Evolutionary conservation across 2,329 filamentous ascomycete genomes (phyloP).

Genomic region (Pseudogymnoascus sp.): DNA sequence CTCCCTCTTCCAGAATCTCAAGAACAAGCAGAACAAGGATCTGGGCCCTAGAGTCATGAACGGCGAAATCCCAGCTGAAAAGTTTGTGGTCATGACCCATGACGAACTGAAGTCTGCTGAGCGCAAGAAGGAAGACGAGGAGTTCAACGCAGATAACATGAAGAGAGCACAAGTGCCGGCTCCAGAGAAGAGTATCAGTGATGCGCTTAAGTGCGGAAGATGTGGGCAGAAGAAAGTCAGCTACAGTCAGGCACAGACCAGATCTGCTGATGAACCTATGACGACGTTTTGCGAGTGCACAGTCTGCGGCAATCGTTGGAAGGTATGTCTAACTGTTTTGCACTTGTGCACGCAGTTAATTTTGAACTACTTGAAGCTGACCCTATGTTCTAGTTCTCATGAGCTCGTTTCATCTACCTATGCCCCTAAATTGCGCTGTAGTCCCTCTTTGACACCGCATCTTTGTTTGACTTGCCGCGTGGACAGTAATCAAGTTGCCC

Average conservation of each 20-base stretch:
- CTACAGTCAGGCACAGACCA: slow-evolving; percentile 93
- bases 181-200: slow-evolving; percentile 82
- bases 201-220: slow-evolving; percentile 80
- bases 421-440: background rate
- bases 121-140: slow-evolving; percentile 66
- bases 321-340: slow-evolving; percentile 41
- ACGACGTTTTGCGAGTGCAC: slow-evolving; percentile 68
- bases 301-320: slow-evolving; percentile 63
- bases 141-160: slow-evolving; percentile 87
- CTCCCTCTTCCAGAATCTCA: slow-evolving; percentile 89
- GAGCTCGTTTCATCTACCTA: slow-evolving; percentile 14
- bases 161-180: slow-evolving; percentile 92
- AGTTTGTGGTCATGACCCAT: slow-evolving; percentile 78
- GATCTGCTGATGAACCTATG: slow-evolving; percentile 91
- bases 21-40: slow-evolving; percentile 77
- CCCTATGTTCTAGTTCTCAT: slow-evolving; percentile 26
- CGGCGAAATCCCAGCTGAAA: slow-evolving; percentile 62
- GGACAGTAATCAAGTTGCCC: background rate
- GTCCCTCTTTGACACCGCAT: slow-evolving; percentile 2
- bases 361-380: slow-evolving; percentile 1
- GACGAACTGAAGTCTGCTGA: slow-evolving; percentile 87
- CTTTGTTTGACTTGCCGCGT: background rate
- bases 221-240: slow-evolving; percentile 91
- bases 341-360: slow-evolving; percentile 10
- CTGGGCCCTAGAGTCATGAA: slow-evolving; percentile 69